These are phyloP conservation scores for Sequoiadendron giganteum DNA, from an alignment of 75 land plant species.

Conservation along the genomic window DNA sequence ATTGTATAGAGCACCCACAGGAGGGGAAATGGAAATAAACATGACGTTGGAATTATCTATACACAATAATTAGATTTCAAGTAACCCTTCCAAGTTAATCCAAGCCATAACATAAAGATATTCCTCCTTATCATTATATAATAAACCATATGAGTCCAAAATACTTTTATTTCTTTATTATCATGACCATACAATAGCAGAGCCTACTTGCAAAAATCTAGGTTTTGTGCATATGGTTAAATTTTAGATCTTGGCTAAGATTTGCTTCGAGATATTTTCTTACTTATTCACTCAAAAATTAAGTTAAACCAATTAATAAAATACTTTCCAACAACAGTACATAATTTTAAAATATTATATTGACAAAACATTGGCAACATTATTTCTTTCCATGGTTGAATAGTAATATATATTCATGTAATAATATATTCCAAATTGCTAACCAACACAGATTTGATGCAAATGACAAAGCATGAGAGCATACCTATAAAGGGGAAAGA, in stretches of 20 bases:
- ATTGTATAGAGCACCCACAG: too few relatives aligned
- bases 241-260: neutral
- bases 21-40: neutral
- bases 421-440: neutral
- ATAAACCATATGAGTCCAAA: too few relatives aligned
- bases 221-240: neutral
- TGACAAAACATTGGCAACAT: neutral
- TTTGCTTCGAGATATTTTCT: too few relatives aligned
- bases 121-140: too few relatives aligned
- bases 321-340: neutral
- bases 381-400: neutral
- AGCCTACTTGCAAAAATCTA: too few relatives aligned
- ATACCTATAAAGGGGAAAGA: neutral
- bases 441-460: neutral
- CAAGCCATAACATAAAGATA: too few relatives aligned
- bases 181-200: too few relatives aligned
- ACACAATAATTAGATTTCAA: neutral
- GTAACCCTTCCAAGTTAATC: neutral
- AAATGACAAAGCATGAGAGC: neutral
- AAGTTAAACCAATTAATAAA: neutral
- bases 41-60: neutral
- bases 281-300: neutral
- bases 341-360: neutral
- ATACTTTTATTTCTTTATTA: too few relatives aligned
- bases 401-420: neutral